Conservation (phyloP, 73 alveolate genomes). For the Paraurostyla sp. region DNA sequence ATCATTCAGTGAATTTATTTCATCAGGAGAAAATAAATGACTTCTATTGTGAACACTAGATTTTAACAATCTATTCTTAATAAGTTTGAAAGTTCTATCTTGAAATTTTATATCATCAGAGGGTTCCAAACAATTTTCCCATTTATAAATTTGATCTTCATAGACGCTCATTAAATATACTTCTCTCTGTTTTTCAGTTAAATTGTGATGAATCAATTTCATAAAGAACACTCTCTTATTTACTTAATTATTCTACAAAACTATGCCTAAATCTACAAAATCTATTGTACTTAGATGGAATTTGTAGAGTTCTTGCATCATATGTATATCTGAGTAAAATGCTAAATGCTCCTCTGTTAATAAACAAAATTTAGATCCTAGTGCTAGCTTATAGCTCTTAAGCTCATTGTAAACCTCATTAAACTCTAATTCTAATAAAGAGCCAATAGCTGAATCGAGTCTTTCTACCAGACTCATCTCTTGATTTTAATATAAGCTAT, state of each 20-base stretch:
- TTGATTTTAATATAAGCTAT: background rate
- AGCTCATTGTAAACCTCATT: constrained; percentile 46
- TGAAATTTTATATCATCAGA: constrained; percentile 25
- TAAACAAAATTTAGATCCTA: constrained; percentile 10
- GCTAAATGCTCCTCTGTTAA: constrained; percentile 21
- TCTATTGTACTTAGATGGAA: constrained; percentile 11
- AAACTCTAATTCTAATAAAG: constrained; percentile 19
- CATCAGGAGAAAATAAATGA: background rate
- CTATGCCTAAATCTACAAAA: constrained; percentile 47
- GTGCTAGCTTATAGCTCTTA: background rate
- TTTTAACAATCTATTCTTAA: constrained; percentile 28
- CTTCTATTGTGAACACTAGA: background rate
- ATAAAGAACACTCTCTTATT: constrained; percentile 41
- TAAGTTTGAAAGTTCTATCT: constrained; percentile 40
- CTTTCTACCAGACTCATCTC: constrained; percentile 1
- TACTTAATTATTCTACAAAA: constrained; percentile 9
- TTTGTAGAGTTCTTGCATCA: background rate
- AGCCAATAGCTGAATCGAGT: background rate
- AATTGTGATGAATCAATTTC: constrained; percentile 32
- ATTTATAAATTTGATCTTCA: constrained; percentile 40
- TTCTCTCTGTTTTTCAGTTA: constrained; percentile 49
- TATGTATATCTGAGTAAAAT: constrained; percentile 27
- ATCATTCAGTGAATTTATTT: too few relatives aligned
- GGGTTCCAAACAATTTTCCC: constrained; percentile 53
- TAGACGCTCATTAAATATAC: constrained; percentile 31